A percentile compares a stretch with the other conserved stretches of the same genome.
phyloP scores from a whole-genome alignment of 352 stramenopile species.

The Hyphochytrium catenoides region DNA sequence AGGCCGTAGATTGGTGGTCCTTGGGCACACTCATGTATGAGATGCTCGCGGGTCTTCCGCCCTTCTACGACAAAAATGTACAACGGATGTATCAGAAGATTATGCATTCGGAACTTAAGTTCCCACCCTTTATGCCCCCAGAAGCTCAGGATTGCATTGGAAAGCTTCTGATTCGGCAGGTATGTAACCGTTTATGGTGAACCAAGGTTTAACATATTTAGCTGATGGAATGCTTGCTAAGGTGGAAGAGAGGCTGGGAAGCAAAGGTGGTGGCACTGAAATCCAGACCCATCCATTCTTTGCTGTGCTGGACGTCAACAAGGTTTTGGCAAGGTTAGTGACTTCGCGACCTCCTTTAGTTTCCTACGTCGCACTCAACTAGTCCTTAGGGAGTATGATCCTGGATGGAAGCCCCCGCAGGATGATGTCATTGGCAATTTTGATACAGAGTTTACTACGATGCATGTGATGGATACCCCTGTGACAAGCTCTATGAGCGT shows the following conservation, averaged over 20 bases:
- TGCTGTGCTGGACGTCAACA: slow-evolving; percentile 33
- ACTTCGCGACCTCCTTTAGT: too few species aligned
- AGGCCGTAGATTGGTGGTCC: slow-evolving; percentile 48
- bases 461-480: too few species aligned
- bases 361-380: too few species aligned
- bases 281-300: slow-evolving; percentile 61
- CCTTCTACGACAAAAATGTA: slow-evolving; percentile 47
- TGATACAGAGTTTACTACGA: too few species aligned
- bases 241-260: slow-evolving; percentile 31
- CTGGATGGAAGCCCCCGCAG: too few species aligned
- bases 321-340: too few species aligned
- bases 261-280: slow-evolving; percentile 28
- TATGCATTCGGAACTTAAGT: slow-evolving; percentile 43
- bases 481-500: too few species aligned
- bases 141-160: slow-evolving; percentile 46
- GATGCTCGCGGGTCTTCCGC: slow-evolving; percentile 38
- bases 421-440: too few species aligned
- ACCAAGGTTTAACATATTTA: too few species aligned
- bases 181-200: too few species aligned
- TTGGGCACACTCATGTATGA: slow-evolving; percentile 45
- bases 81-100: slow-evolving; percentile 69
- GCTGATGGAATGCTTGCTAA: too few species aligned
- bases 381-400: too few species aligned
- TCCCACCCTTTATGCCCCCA: slow-evolving; percentile 37
- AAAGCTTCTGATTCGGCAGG: slow-evolving; percentile 45